These are phyloP conservation scores for Salix udensis DNA, from an alignment of 345 rosid species.

Conservation along the genomic window DNA sequence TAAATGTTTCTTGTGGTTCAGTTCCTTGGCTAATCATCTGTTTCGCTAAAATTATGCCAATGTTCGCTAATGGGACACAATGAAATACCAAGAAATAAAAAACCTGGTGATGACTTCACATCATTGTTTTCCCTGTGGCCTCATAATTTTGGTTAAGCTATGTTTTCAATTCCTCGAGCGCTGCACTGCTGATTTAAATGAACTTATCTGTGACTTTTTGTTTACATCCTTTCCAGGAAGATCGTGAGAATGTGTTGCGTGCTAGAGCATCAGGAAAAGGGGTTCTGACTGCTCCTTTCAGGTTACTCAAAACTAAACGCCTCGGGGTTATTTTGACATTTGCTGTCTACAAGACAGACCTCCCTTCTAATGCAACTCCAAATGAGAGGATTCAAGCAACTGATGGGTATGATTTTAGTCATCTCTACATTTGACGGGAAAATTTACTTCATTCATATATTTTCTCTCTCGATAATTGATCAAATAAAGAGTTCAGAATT, in stretches of 20 bases:
- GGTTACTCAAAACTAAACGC: slow-evolving; percentile 76
- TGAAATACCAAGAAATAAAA: not conserved
- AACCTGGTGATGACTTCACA: not conserved
- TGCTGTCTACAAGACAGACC: slow-evolving; percentile 80
- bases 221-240: slow-evolving; percentile 58
- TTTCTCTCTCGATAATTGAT: not conserved
- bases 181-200: not conserved
- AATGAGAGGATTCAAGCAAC: slow-evolving; percentile 79
- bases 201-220: slow-evolving; percentile 10
- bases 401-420: slow-evolving; percentile 56
- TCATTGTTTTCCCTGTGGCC: not conserved
- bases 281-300: slow-evolving; percentile 92
- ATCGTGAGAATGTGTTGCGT: slow-evolving; percentile 78
- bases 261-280: slow-evolving; percentile 90
- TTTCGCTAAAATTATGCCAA: not conserved
- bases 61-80: not conserved
- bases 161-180: not conserved
- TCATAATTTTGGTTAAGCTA: not conserved
- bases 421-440: not conserved
- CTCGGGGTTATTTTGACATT: slow-evolving; percentile 96
- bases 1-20: not conserved
- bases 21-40: not conserved
- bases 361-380: slow-evolving; percentile 76
- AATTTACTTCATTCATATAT: not conserved
- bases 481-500: not conserved